Conservation (phyloP, 2,329 filamentous ascomycete genomes). For the Dactylellina haptotyla region DNA sequence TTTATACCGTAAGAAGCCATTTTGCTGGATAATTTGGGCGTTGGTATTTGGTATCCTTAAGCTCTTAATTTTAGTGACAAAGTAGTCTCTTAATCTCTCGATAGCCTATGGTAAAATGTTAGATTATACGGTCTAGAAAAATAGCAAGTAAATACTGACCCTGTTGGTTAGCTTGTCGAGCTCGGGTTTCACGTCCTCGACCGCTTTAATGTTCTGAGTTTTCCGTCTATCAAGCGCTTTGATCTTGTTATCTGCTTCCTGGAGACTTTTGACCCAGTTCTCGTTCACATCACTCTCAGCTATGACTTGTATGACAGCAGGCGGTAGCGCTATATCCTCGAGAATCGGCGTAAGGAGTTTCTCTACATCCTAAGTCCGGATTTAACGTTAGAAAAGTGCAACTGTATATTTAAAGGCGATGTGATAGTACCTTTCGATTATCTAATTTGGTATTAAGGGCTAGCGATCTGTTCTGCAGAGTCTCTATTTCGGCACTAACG, state of each 20-base stretch:
- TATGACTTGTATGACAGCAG: conserved; percentile 83
- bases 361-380: conserved; percentile 71
- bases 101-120: conserved; percentile 70
- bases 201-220: conserved; percentile 74
- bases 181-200: conserved; percentile 84
- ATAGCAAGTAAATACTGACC: no score
- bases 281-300: conserved; percentile 90
- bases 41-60: conserved; percentile 95
- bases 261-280: conserved; percentile 81
- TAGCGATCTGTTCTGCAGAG: conserved; percentile 84
- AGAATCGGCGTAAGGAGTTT: conserved; percentile 86
- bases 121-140: no score
- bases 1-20: conserved; percentile 87
- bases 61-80: conserved; percentile 93
- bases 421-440: conserved; percentile 73
- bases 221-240: conserved; percentile 75
- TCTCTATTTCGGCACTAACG: conserved; percentile 95
- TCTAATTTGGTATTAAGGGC: conserved; percentile 84
- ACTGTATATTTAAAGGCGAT: background rate
- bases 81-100: conserved; percentile 90
- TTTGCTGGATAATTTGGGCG: conserved; percentile 94
- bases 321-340: conserved; percentile 89
- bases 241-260: conserved; percentile 83
- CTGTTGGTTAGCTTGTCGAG: conserved; percentile 85
- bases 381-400: background rate